These are phyloP conservation scores for Lumnitzera littorea DNA, from an alignment of 345 rosid genomes.

Conservation along the genomic window DNA sequence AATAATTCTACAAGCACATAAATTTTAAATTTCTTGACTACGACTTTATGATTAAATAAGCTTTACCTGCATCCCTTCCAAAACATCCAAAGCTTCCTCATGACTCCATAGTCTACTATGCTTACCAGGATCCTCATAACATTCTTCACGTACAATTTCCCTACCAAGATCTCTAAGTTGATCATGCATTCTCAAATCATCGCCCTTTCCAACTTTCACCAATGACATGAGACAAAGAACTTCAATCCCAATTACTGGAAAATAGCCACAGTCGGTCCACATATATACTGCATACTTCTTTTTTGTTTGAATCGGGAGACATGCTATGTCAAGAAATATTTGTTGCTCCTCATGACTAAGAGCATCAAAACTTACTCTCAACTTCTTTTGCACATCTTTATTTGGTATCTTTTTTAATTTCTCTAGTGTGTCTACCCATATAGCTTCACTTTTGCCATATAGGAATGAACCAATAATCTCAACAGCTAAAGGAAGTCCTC, in stretches of 20 bases:
- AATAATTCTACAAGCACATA: no score
- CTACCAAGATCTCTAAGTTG: background rate
- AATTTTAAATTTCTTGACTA: no score
- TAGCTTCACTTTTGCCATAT: background rate
- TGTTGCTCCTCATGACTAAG: background rate
- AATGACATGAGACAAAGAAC: background rate
- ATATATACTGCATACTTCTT: conserved; percentile 3
- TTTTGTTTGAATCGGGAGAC: background rate
- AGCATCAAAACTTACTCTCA: conserved; percentile 6
- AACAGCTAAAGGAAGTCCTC: conserved; percentile 10
- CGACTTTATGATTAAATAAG: no score
- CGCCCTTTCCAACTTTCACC: background rate
- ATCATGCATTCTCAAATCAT: conserved; percentile 4
- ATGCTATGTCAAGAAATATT: conserved; percentile 12
- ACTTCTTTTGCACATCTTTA: conserved; percentile 1
- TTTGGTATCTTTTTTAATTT: background rate
- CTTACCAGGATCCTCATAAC: background rate
- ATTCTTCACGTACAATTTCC: background rate
- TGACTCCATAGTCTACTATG: background rate
- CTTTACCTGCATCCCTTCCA: background rate
- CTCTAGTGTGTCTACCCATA: background rate
- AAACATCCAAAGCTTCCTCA: background rate
- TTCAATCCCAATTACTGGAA: background rate
- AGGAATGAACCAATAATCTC: conserved; percentile 9
- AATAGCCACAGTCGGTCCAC: conserved; percentile 1